Percentiles rank a stretch among this genome's conserved stretches.
phyloP scores from a whole-genome alignment of 176 grass and related monocot species.

The Aegilops bicornis region DNA sequence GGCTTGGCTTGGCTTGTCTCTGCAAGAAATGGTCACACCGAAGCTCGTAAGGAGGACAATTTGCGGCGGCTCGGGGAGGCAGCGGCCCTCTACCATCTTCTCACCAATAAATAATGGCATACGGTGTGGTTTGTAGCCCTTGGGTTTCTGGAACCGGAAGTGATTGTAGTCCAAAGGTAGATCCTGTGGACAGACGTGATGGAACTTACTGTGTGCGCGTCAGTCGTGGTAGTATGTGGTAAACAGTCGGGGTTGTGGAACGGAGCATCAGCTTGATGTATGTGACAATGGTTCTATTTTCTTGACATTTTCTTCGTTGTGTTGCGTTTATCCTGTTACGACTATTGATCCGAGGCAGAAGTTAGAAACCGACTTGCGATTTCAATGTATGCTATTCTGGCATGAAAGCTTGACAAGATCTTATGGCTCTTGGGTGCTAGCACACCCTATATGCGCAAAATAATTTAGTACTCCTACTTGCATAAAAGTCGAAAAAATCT shows the following conservation, averaged over 20 bases:
- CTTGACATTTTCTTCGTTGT: background rate
- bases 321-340: background rate
- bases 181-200: background rate
- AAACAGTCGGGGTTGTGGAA: background rate
- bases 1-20: background rate
- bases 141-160: background rate
- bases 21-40: slow-evolving; percentile 35
- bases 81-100: slow-evolving; percentile 29
- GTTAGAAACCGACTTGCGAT: no score
- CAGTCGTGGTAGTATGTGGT: background rate
- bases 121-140: background rate
- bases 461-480: no score
- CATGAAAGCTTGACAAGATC: no score
- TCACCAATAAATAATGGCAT: background rate
- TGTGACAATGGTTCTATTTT: background rate
- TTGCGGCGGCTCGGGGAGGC: slow-evolving; percentile 27
- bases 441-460: no score
- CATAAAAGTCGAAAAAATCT: no score
- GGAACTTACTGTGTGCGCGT: background rate
- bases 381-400: no score
- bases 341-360: no score
- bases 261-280: slow-evolving; percentile 9
- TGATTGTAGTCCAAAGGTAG: background rate
- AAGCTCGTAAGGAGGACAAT: slow-evolving; percentile 28
- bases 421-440: no score